These are phyloP conservation scores for Brasenia schreberi DNA, from an alignment of 164 flowering plant genomes.

Conservation along the genomic window DNA sequence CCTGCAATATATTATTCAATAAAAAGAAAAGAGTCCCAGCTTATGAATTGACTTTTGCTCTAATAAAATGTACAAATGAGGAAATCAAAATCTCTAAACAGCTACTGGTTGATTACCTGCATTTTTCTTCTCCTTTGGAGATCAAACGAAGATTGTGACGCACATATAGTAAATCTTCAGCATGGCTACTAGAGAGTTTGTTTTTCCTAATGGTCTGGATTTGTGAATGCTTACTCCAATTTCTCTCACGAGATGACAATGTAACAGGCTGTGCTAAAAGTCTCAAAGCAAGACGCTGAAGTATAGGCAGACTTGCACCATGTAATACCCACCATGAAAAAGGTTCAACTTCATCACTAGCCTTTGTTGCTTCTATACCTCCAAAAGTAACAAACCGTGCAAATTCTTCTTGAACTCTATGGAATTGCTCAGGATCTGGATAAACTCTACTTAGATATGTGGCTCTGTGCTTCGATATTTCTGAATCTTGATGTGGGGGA, in stretches of 20 bases:
- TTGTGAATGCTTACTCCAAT: slow-evolving; percentile 1
- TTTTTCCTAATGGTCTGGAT: background rate
- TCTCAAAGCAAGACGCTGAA: background rate
- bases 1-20: background rate
- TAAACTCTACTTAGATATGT: background rate
- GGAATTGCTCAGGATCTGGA: background rate
- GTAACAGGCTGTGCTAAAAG: background rate
- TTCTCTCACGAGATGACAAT: slow-evolving; percentile 1
- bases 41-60: background rate
- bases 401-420: slow-evolving; percentile 1
- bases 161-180: slow-evolving; percentile 1
- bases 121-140: background rate
- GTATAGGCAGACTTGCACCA: background rate
- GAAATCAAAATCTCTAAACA: background rate
- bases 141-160: background rate
- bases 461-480: background rate
- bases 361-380: background rate
- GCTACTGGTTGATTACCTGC: background rate
- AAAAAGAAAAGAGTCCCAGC: no score
- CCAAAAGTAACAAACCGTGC: background rate
- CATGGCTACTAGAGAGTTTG: background rate
- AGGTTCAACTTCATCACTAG: background rate
- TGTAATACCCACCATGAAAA: background rate
- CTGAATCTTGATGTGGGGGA: slow-evolving; percentile 1
- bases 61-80: background rate